Evolutionary conservation across 495 filamentous ascomycete genomes (phyloP), one percentile per base, ranked within the genome.

Genomic region (Talaromyces trachyspermus): DNA sequence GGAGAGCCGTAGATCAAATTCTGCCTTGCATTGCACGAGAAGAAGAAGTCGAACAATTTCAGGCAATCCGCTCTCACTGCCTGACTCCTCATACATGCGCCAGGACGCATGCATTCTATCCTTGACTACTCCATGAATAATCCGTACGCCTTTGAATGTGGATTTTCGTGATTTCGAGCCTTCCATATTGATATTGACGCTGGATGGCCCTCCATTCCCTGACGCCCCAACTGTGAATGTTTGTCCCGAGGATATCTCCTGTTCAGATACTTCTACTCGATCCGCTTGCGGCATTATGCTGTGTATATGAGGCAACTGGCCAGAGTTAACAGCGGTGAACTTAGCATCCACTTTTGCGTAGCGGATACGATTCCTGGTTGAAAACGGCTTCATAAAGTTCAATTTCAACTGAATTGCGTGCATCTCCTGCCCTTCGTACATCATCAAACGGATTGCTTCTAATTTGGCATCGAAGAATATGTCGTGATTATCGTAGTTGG

Each of bases 361-460:
- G 2, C 39, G 39, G 15, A 42, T 26, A 18, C 39, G 39, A 17
- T 42, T 42, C 23, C 20, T 42, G 12, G 12, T 26, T 23, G 23
- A 42, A 42, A 42, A 42, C 17, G 39, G 39, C 22, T 42, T 42
- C 39, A 42, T 42, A 10, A 42, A 42, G 23, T 42, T 42, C 39
- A 42, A 42, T 17, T 42, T 42, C 15, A 42, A 26, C 14, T 42
- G 39, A 11, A 42, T 42, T 5, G 22, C 39, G 20, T 42, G 39
- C 39, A 42, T 42, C 12, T 42, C 39, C 15, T 25, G 39, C 3
- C 39, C 39, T 12, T 42, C 39, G 23, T 42, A 23, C 20, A 42
- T 24, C 6, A 42, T 8, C 12, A 42, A 17, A 12, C 39, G 39
- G 22, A 42, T 42, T 8, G 12, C 2, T 2, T 42, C 39, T 11